These are phyloP conservation scores for Polychytrium aggregatum DNA, from an alignment of 192 early-diverging fungal species.

Conservation along the genomic window DNA sequence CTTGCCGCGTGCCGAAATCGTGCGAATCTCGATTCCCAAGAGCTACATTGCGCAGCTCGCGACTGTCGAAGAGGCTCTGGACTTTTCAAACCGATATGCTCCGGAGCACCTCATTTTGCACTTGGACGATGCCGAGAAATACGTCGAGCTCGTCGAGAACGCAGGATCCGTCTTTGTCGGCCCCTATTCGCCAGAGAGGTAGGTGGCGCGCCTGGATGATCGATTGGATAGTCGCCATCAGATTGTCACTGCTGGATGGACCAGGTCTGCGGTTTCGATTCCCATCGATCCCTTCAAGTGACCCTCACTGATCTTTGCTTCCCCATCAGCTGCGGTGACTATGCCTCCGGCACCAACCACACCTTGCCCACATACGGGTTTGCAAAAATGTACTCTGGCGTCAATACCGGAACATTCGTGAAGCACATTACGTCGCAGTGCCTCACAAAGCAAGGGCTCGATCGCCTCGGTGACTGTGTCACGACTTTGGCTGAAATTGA, in stretches of 20 bases:
- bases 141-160: constrained; percentile 60
- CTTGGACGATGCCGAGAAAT: constrained; percentile 56
- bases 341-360: constrained; percentile 99
- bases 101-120: constrained; percentile 98
- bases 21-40: constrained; percentile 77
- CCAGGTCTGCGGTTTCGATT: neutral
- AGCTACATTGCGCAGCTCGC: constrained; percentile 64
- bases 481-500: constrained; percentile 90
- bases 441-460: constrained; percentile 77
- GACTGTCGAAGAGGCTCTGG: constrained; percentile 63
- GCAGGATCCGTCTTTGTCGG: constrained; percentile 98
- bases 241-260: neutral
- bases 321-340: constrained; percentile 78
- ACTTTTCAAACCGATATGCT: constrained; percentile 92
- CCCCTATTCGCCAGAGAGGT: constrained; percentile 88
- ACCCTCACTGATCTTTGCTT: constrained; percentile 1
- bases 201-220: too few relatives aligned
- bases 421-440: constrained; percentile 96
- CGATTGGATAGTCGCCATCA: neutral
- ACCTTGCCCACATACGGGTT: constrained; percentile 98
- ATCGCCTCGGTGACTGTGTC: constrained; percentile 74
- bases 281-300: neutral
- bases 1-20: constrained; percentile 81
- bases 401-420: constrained; percentile 90
- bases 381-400: constrained; percentile 95